phyloP scores from a whole-genome alignment of 495 filamentous ascomycete genomes.

The Aspergillus affinis region DNA sequence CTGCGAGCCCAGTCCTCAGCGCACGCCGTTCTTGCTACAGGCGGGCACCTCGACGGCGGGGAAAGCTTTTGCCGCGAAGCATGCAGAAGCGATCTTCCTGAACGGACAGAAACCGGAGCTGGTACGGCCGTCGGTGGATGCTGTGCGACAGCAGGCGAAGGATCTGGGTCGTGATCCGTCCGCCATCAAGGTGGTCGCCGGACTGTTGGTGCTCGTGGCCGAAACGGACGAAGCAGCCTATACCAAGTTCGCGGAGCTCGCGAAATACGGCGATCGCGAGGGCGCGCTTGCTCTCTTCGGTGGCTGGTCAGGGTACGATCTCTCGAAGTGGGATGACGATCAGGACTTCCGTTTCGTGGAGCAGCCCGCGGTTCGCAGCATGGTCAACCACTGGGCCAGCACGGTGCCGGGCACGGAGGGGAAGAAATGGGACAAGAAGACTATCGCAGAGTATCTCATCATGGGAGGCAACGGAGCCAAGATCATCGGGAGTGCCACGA shows the following conservation, averaged over 20 bases:
- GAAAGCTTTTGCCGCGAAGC: slow-evolving; percentile 62
- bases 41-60: slow-evolving; percentile 63
- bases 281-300: slow-evolving; percentile 55
- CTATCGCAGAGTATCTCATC: slow-evolving; percentile 59
- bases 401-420: slow-evolving; percentile 39
- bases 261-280: slow-evolving; percentile 48
- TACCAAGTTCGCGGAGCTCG: slow-evolving; percentile 48
- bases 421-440: slow-evolving; percentile 61
- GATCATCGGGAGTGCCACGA: slow-evolving; percentile 54
- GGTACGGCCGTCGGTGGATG: slow-evolving; percentile 44
- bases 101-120: slow-evolving; percentile 49
- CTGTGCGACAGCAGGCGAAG: slow-evolving; percentile 47
- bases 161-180: slow-evolving; percentile 42
- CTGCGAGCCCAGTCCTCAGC: slow-evolving; percentile 62
- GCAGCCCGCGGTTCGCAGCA: slow-evolving; percentile 53
- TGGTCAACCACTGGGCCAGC: slow-evolving; percentile 43
- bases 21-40: slow-evolving; percentile 66
- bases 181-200: slow-evolving; percentile 53
- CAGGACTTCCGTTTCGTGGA: slow-evolving; percentile 58
- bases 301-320: slow-evolving; percentile 56
- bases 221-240: slow-evolving; percentile 54
- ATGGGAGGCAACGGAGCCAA: slow-evolving; percentile 59
- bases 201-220: slow-evolving; percentile 50
- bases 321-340: slow-evolving; percentile 48
- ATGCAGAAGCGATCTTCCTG: slow-evolving; percentile 55